These are phyloP conservation scores for Triticum timopheevii DNA, from an alignment of 176 grass and related monocot genomes.

Conservation along the genomic window DNA sequence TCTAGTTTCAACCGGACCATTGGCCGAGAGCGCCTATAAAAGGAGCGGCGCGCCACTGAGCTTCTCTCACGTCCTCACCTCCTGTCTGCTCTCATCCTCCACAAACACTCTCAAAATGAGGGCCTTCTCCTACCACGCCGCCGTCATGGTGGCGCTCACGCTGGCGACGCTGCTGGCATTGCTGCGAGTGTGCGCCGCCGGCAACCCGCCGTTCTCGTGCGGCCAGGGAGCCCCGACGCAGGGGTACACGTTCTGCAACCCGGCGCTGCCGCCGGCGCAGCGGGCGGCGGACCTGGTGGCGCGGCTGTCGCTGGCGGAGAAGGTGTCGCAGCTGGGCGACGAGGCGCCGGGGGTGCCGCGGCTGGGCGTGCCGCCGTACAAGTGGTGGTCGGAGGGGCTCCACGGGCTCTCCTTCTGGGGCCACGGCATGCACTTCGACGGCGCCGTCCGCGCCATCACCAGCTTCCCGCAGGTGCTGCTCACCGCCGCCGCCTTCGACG, in stretches of 20 bases:
- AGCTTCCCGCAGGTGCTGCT: conserved; percentile 84
- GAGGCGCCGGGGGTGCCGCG: conserved; percentile 39
- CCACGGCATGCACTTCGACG: conserved; percentile 47
- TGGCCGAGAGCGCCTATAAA: background rate
- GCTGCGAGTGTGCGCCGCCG: background rate
- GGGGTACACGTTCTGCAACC: conserved; percentile 42
- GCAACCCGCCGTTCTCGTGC: conserved; percentile 52
- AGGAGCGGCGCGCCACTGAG: background rate
- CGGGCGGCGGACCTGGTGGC: conserved; percentile 58
- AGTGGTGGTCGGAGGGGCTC: conserved; percentile 87
- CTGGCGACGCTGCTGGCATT: background rate
- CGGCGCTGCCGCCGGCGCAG: background rate
- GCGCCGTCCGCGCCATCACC: conserved; percentile 41
- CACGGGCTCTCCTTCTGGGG: conserved; percentile 76
- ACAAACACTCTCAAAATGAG: conserved; percentile 3
- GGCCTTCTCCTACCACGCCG: background rate
- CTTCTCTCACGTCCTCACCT: background rate
- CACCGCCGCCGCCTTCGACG: conserved; percentile 71
- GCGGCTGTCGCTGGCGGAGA: conserved; percentile 56
- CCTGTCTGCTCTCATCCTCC: background rate
- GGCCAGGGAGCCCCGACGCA: background rate
- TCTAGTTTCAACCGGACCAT: background rate
- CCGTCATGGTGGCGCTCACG: background rate
- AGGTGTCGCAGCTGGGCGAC: conserved; percentile 69
- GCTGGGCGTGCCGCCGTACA: conserved; percentile 63